Conservation (phyloP, 148 eudicot genomes). For the Camellia sinensis region DNA sequence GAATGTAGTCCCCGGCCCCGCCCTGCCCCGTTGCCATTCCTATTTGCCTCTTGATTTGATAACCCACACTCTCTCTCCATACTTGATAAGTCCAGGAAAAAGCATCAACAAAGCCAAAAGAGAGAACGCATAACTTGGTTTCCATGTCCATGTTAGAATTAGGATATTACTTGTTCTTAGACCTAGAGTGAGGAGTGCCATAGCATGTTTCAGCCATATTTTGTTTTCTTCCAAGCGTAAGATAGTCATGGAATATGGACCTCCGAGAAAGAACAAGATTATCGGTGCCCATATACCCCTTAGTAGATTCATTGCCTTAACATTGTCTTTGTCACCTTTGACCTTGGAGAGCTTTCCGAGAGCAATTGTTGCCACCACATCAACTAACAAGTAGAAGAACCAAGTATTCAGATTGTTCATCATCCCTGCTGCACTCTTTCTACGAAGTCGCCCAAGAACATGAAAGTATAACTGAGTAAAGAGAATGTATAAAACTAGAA, state of each 20-base stretch:
- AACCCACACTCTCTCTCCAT: conserved; percentile 1
- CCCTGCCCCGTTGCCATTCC: too few species aligned
- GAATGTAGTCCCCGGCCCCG: too few species aligned
- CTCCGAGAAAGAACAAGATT: conserved; percentile 7
- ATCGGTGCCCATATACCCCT: conserved; percentile 15
- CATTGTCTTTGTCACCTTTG: neutral
- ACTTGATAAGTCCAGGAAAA: conserved; percentile 10
- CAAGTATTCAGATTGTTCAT: neutral
- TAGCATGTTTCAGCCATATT: conserved; percentile 3
- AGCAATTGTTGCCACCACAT: conserved; percentile 12
- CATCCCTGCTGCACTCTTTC: neutral
- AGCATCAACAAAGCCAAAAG: neutral
- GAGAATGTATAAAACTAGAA: conserved; percentile 4
- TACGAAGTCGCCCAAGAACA: neutral
- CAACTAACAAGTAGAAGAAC: conserved; percentile 3
- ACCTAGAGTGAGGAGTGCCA: neutral
- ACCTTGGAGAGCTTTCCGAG: conserved; percentile 18
- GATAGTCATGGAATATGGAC: conserved; percentile 2
- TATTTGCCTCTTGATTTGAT: neutral
- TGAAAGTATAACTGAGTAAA: conserved; percentile 2
- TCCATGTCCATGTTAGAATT: neutral
- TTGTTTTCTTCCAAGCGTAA: neutral
- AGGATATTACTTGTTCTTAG: neutral
- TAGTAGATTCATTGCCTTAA: neutral
- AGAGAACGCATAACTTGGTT: neutral